These are phyloP conservation scores for Cephalotrichum gorgonifer DNA, from an alignment of 2,329 filamentous ascomycete genomes.

Conservation along the genomic window DNA sequence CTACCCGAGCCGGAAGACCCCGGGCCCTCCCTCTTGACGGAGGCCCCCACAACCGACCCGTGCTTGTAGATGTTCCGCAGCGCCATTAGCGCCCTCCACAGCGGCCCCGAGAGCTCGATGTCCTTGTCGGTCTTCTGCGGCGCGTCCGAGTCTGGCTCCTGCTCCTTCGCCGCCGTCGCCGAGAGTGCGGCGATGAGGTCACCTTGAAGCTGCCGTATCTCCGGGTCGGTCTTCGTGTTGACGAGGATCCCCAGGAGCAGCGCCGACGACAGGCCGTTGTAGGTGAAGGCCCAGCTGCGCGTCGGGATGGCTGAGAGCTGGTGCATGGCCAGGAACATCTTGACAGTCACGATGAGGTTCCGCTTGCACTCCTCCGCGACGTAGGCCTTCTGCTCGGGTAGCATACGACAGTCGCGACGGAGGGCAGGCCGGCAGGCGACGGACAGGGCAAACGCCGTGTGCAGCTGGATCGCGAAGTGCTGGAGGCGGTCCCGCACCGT, in stretches of 20 bases:
- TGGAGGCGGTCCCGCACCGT: slow-evolving; percentile 53
- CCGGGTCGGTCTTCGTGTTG: slow-evolving; percentile 52
- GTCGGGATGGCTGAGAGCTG: slow-evolving; percentile 57
- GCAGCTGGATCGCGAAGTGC: slow-evolving; percentile 53
- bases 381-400: slow-evolving; percentile 38
- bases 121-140: slow-evolving; percentile 47
- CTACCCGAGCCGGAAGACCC: no score
- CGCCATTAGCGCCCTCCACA: slow-evolving; percentile 50
- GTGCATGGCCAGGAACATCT: slow-evolving; percentile 61
- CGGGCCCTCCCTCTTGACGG: slow-evolving; percentile 35
- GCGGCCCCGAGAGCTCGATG: slow-evolving; percentile 50
- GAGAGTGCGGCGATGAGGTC: slow-evolving; percentile 54
- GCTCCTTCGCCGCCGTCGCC: slow-evolving; percentile 53
- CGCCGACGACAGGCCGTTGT: slow-evolving; percentile 56
- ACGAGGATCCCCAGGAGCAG: slow-evolving; percentile 52
- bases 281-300: slow-evolving; percentile 58
- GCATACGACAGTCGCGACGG: slow-evolving; percentile 41
- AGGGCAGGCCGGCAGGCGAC: slow-evolving; percentile 55
- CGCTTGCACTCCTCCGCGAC: slow-evolving; percentile 49
- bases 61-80: slow-evolving; percentile 58
- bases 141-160: slow-evolving; percentile 40
- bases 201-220: slow-evolving; percentile 53
- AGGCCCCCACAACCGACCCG: slow-evolving; percentile 42
- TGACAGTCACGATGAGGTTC: slow-evolving; percentile 54
- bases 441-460: slow-evolving; percentile 55